A percentile compares a stretch with the other conserved stretches of the same genome.
These are phyloP conservation scores for Kodamaea neixiangensis DNA, from an alignment of 805 yeast genomes.

Conservation along the genomic window DNA sequence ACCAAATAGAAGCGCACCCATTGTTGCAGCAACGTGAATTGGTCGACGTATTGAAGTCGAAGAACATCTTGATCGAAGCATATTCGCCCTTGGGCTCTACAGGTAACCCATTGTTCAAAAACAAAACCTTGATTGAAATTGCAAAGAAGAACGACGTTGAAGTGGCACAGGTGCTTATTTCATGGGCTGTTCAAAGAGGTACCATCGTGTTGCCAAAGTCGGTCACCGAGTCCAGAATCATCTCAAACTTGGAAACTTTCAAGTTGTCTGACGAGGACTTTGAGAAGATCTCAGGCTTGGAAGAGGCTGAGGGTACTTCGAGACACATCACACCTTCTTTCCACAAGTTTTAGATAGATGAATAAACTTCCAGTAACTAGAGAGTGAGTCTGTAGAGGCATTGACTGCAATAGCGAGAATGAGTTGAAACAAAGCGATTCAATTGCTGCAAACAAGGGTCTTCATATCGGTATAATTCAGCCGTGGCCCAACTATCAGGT, in stretches of 20 bases:
- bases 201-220: conserved; percentile 49
- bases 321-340: conserved; percentile 30
- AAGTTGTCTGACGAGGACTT: conserved; percentile 38
- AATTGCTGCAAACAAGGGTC: background rate
- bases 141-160: conserved; percentile 45
- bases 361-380: too few species aligned
- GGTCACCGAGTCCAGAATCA: conserved; percentile 34
- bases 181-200: conserved; percentile 62
- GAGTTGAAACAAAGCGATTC: too few species aligned
- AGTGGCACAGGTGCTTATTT: conserved; percentile 54
- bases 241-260: conserved; percentile 39
- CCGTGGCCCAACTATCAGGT: too few species aligned
- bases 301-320: conserved; percentile 31
- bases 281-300: conserved; percentile 31
- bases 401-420: too few species aligned
- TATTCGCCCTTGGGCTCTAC: conserved; percentile 76
- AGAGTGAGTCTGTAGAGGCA: too few species aligned
- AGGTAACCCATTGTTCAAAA: conserved; percentile 52
- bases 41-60: conserved; percentile 48
- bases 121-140: conserved; percentile 43
- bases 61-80: conserved; percentile 65
- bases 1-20: conserved; percentile 81
- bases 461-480: background rate
- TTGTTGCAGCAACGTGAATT: conserved; percentile 65
- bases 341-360: conserved; percentile 18